These are phyloP conservation scores for Cryptococcus neoformans DNA, from an alignment of 1,284 basidiomycete genomes.

Conservation along the genomic window DNA sequence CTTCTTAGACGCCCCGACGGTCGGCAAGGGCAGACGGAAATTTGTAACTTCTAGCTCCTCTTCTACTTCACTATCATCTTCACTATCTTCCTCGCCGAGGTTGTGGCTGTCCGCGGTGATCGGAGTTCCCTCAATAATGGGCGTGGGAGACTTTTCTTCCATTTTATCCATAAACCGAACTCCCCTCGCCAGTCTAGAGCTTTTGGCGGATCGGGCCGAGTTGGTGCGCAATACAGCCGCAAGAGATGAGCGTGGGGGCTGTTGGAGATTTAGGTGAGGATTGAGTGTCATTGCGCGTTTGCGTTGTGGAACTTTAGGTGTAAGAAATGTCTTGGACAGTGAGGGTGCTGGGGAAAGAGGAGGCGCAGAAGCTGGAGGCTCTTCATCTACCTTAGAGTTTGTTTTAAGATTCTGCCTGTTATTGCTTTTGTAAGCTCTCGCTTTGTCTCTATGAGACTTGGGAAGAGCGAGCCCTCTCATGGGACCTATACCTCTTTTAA, in stretches of 20 bases:
- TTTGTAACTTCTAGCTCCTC: conserved; percentile 5
- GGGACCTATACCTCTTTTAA: not conserved
- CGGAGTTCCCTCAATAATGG: not conserved
- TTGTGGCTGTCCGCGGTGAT: not conserved
- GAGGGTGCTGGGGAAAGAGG: not conserved
- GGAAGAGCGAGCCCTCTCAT: not conserved
- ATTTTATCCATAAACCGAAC: conserved; percentile 27
- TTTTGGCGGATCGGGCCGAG: conserved; percentile 5
- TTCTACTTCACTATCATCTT: conserved; percentile 5
- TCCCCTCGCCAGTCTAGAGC: conserved; percentile 11
- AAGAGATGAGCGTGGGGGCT: not conserved
- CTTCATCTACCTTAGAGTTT: not conserved
- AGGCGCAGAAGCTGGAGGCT: not conserved
- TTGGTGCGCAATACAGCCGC: conserved; percentile 4
- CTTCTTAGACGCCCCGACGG: not conserved
- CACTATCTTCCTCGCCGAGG: not conserved
- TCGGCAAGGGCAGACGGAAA: conserved; percentile 8
- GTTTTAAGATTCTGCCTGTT: too few relatives aligned
- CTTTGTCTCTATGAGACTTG: not conserved
- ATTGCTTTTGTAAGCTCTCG: not conserved
- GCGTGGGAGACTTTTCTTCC: conserved; percentile 3
- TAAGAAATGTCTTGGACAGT: not conserved
- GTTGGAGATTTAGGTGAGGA: not conserved
- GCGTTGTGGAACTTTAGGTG: not conserved
- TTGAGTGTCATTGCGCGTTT: conserved; percentile 4